Evolutionary conservation across 306 rosid genomes (phyloP).

Genomic region (Sophora flavescens): DNA sequence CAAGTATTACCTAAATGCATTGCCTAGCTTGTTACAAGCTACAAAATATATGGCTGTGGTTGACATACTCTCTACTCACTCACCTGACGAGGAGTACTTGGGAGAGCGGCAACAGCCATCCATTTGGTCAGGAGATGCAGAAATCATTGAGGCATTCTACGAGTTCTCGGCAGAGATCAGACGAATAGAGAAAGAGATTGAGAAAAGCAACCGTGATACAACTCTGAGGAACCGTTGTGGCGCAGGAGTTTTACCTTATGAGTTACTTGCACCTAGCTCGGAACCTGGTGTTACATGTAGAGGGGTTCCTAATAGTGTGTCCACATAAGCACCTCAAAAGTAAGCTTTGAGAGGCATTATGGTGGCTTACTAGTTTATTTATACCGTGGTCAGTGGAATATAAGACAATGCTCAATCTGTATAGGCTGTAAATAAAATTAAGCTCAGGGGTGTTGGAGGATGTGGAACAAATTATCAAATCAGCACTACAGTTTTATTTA

Average conservation of each 20-base stretch:
- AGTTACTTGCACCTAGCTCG: slow-evolving; percentile 83
- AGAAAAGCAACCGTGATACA: slow-evolving; percentile 63
- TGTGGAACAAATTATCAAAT: slow-evolving; percentile 3
- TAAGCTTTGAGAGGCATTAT: neutral
- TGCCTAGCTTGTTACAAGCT: slow-evolving; percentile 61
- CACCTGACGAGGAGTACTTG: slow-evolving; percentile 87
- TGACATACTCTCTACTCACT: slow-evolving; percentile 84
- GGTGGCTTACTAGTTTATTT: neutral
- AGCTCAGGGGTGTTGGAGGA: neutral
- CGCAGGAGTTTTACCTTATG: slow-evolving; percentile 87
- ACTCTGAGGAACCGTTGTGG: slow-evolving; percentile 73
- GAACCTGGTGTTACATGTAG: slow-evolving; percentile 87
- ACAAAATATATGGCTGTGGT: slow-evolving; percentile 84
- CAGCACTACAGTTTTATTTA: neutral
- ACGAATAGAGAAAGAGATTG: slow-evolving; percentile 75
- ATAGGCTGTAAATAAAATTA: slow-evolving; percentile 13
- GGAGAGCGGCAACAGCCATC: slow-evolving; percentile 83
- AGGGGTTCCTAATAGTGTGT: slow-evolving; percentile 88
- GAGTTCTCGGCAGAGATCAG: slow-evolving; percentile 68
- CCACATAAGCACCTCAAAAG: slow-evolving; percentile 53
- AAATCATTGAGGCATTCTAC: slow-evolving; percentile 69
- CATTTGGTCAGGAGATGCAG: slow-evolving; percentile 75
- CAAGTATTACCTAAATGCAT: slow-evolving; percentile 63
- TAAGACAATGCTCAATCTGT: neutral
- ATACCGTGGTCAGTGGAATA: neutral